Evolutionary conservation across 805 yeast genomes (phyloP).

Genomic region (Lachancea kluyveri): DNA sequence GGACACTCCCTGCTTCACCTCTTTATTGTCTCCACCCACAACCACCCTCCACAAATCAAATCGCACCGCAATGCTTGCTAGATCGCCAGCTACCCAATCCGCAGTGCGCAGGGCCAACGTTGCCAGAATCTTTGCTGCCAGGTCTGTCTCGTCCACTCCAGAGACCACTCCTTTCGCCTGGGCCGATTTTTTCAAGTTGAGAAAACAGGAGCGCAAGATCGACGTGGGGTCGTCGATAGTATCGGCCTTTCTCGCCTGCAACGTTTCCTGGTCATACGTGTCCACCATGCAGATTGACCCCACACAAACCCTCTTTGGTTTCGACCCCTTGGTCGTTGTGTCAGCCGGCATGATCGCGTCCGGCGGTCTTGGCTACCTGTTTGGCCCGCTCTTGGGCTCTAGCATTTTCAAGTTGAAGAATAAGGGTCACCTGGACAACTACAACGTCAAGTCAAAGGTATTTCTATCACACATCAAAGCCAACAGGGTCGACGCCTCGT

Average conservation of each 20-base stretch:
- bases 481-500: conserved; percentile 87
- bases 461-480: conserved; percentile 68
- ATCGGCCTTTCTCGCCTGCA: conserved; percentile 62
- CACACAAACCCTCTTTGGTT: conserved; percentile 76
- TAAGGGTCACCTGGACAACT: conserved; percentile 40
- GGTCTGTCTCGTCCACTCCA: no score
- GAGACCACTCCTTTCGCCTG: conserved; percentile 41
- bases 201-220: conserved; percentile 68
- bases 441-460: conserved; percentile 56
- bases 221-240: conserved; percentile 62
- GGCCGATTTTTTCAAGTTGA: conserved; percentile 71
- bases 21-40: no score
- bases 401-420: conserved; percentile 55
- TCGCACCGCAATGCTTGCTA: no score
- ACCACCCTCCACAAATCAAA: no score
- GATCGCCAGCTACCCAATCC: no score
- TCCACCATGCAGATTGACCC: conserved; percentile 84
- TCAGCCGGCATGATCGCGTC: conserved; percentile 67
- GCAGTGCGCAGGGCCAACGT: no score
- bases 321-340: conserved; percentile 81
- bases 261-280: conserved; percentile 65
- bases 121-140: no score
- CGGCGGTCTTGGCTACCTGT: conserved; percentile 70
- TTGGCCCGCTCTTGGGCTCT: conserved; percentile 80
- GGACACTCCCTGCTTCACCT: no score